Evolutionary conservation across 2,329 filamentous ascomycete genomes (phyloP).

Genomic region (Talaromyces atroroseus): DNA sequence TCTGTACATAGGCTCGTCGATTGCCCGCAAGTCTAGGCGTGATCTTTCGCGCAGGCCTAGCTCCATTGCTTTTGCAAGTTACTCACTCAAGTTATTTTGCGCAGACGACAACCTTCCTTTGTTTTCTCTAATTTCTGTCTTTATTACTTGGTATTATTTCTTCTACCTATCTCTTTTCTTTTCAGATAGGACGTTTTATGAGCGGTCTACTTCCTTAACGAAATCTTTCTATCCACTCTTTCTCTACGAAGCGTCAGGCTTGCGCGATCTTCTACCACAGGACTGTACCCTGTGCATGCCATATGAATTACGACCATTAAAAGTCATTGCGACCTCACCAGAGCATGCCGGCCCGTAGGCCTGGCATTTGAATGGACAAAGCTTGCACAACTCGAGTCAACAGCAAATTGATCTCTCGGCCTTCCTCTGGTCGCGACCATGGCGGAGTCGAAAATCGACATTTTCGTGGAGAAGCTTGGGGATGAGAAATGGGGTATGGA

Average conservation of each 20-base stretch:
- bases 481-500: conserved; percentile 44
- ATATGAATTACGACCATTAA: conserved; percentile 23
- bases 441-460: conserved; percentile 43
- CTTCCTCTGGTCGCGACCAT: conserved; percentile 26
- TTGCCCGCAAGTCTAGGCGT: conserved; percentile 24
- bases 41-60: conserved; percentile 16
- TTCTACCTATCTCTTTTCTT: neutral
- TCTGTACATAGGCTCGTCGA: conserved; percentile 31
- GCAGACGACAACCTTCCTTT: neutral
- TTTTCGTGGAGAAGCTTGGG: conserved; percentile 45
- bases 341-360: conserved; percentile 33
- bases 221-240: conserved; percentile 18
- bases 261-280: neutral
- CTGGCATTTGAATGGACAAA: conserved; percentile 24
- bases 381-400: conserved; percentile 20
- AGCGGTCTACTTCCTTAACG: neutral
- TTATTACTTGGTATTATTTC: neutral
- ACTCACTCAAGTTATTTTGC: neutral
- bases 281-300: conserved; percentile 16
- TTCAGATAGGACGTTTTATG: neutral
- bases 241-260: conserved; percentile 3
- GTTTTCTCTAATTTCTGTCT: neutral
- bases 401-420: conserved; percentile 15
- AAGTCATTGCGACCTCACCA: conserved; percentile 24
- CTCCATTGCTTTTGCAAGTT: conserved; percentile 1